Percentiles rank a stretch among this genome's conserved stretches.
These are phyloP conservation scores for Apiospora phragmitis DNA, from an alignment of 2,329 filamentous ascomycete genomes.

Conservation along the genomic window DNA sequence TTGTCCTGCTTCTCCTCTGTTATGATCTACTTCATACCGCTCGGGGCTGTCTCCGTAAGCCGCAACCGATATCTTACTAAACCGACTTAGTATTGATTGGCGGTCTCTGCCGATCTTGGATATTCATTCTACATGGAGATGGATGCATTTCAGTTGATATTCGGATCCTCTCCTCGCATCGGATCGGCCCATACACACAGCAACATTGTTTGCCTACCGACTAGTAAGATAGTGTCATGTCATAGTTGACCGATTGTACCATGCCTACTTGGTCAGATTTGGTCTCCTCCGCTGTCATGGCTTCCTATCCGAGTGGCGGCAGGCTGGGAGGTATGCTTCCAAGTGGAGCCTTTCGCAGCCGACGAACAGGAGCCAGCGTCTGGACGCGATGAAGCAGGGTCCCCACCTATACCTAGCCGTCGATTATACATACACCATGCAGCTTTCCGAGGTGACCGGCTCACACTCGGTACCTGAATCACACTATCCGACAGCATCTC, in stretches of 20 bases:
- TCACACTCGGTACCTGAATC: slow-evolving; percentile 4
- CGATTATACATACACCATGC: slow-evolving; percentile 9
- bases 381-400: slow-evolving; percentile 8
- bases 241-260: background rate
- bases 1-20: background rate
- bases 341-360: background rate
- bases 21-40: background rate
- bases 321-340: background rate
- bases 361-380: background rate
- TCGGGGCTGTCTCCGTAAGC: background rate
- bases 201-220: background rate
- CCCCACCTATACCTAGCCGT: background rate
- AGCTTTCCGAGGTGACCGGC: background rate
- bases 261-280: background rate
- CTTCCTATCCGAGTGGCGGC: background rate
- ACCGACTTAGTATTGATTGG: background rate
- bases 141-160: background rate
- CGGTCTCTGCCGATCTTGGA: background rate
- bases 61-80: background rate
- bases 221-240: background rate
- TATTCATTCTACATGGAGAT: background rate
- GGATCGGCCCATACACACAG: background rate
- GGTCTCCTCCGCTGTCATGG: background rate
- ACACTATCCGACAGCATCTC: slow-evolving; percentile 10
- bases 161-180: background rate